A percentile compares a stretch with the other conserved stretches of the same genome.
Conservation (phyloP, 2,329 filamentous ascomycete genomes). For the Bipolaris zeicola region DNA sequence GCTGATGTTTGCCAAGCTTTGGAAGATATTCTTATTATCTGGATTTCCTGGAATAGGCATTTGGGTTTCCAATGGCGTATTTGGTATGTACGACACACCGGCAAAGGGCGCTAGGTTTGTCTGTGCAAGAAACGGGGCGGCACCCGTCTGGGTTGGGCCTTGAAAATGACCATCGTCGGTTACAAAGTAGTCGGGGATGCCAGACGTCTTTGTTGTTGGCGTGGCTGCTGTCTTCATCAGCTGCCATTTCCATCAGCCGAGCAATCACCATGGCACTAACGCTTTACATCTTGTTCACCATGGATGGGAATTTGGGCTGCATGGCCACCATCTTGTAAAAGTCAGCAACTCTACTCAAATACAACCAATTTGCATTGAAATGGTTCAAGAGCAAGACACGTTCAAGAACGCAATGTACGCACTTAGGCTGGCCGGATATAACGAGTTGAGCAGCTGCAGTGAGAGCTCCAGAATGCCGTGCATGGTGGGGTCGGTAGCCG, state of each 20-base stretch:
- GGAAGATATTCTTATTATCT: slow-evolving; percentile 69
- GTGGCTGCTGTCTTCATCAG: slow-evolving; percentile 23
- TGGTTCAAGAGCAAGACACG: neutral
- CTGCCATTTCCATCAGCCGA: neutral
- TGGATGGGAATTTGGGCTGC: slow-evolving; percentile 24
- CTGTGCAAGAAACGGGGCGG: slow-evolving; percentile 72
- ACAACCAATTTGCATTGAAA: neutral
- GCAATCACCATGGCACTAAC: slow-evolving; percentile 24
- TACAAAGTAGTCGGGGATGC: slow-evolving; percentile 42
- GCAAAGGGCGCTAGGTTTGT: slow-evolving; percentile 69
- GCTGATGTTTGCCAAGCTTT: slow-evolving; percentile 70
- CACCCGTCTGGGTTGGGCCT: slow-evolving; percentile 73
- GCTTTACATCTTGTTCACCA: slow-evolving; percentile 20
- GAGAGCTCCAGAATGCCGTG: slow-evolving; percentile 33
- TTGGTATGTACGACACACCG: slow-evolving; percentile 67
- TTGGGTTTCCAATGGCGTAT: slow-evolving; percentile 72
- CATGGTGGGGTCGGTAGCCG: slow-evolving; percentile 24
- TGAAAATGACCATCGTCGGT: slow-evolving; percentile 38
- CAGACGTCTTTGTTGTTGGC: slow-evolving; percentile 26
- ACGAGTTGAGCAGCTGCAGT: slow-evolving; percentile 31
- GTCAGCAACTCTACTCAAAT: slow-evolving; percentile 1
- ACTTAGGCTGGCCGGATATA: slow-evolving; percentile 25
- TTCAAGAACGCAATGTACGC: slow-evolving; percentile 6
- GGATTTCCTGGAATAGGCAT: slow-evolving; percentile 67
- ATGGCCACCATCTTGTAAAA: slow-evolving; percentile 10